These are phyloP conservation scores for Akanthomyces dipterigenus DNA, from an alignment of 2,329 filamentous ascomycete genomes.

Conservation along the genomic window DNA sequence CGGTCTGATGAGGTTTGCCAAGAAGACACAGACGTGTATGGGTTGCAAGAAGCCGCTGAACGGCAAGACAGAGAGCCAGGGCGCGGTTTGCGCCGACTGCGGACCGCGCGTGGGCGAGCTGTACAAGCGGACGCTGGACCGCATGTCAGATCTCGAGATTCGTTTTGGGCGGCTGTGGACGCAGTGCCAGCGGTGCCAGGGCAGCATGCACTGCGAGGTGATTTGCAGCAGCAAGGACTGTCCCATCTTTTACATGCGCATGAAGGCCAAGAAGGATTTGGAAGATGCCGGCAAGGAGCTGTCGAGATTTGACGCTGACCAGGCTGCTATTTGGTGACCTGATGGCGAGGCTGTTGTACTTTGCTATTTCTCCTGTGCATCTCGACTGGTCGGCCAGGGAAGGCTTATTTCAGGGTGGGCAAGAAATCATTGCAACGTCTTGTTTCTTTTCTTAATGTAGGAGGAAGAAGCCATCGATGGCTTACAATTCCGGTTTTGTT, in stretches of 20 bases:
- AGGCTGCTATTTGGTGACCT: constrained; percentile 54
- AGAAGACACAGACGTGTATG: constrained; percentile 97
- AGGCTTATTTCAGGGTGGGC: neutral
- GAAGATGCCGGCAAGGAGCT: constrained; percentile 92
- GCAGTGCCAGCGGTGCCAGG: constrained; percentile 95
- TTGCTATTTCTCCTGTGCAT: neutral
- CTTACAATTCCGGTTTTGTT: neutral
- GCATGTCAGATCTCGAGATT: constrained; percentile 87
- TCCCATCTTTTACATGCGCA: constrained; percentile 99
- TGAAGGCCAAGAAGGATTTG: constrained; percentile 99
- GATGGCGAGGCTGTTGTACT: neutral
- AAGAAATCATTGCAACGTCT: neutral
- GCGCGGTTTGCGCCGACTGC: constrained; percentile 85
- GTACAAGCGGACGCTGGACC: constrained; percentile 84
- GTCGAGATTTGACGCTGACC: constrained; percentile 80
- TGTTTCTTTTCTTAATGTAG: constrained; percentile 3
- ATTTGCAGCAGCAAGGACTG: constrained; percentile 96
- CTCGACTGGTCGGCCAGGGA: neutral
- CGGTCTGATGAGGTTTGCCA: constrained; percentile 96
- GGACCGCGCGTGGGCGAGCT: constrained; percentile 80
- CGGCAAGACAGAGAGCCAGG: constrained; percentile 68
- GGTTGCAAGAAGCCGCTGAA: constrained; percentile 95
- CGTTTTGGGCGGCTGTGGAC: constrained; percentile 93
- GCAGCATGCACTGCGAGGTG: constrained; percentile 95
- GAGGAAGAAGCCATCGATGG: neutral